phyloP scores from a whole-genome alignment of 768 basidiomycete genomes.

The Harrya chromipes region DNA sequence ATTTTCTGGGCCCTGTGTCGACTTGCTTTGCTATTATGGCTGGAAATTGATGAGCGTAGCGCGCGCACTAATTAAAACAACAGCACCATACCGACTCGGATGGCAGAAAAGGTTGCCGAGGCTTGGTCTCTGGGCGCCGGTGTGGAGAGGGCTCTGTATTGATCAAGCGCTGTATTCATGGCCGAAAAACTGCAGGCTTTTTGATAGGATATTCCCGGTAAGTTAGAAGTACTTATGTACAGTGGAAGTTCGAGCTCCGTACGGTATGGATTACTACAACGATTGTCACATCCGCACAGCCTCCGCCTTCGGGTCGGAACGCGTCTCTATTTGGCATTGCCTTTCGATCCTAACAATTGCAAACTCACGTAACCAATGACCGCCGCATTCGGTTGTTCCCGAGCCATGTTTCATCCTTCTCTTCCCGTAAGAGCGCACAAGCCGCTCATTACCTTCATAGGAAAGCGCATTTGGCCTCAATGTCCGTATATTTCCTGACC shows the following conservation, averaged over 20 bases:
- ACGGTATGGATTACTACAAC: too few relatives aligned
- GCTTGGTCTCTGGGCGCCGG: slow-evolving; percentile 6
- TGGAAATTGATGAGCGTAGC: slow-evolving; percentile 8
- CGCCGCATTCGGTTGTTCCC: slow-evolving; percentile 2
- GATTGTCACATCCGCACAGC: slow-evolving; percentile 15
- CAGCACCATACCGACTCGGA: slow-evolving; percentile 11
- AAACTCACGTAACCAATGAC: slow-evolving; percentile 10
- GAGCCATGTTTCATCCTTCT: slow-evolving; percentile 32
- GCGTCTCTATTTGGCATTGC: slow-evolving; percentile 16
- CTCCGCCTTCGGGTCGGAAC: slow-evolving; percentile 8
- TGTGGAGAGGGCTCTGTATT: slow-evolving; percentile 18
- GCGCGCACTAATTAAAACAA: slow-evolving; percentile 6
- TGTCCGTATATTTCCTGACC: slow-evolving; percentile 29
- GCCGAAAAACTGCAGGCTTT: not conserved
- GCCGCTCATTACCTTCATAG: slow-evolving; percentile 62
- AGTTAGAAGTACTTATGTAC: too few relatives aligned
- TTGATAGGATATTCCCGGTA: too few relatives aligned
- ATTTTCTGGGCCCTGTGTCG: slow-evolving; percentile 44
- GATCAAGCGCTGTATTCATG: slow-evolving; percentile 17
- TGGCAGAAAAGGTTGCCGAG: slow-evolving; percentile 11
- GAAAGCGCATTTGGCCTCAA: slow-evolving; percentile 51
- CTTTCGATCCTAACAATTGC: slow-evolving; percentile 18
- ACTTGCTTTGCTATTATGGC: slow-evolving; percentile 17
- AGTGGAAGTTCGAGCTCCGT: too few relatives aligned
- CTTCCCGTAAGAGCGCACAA: slow-evolving; percentile 44